These are phyloP conservation scores for Leishmania major DNA, from an alignment of 208 protist species.

Conservation along the genomic window DNA sequence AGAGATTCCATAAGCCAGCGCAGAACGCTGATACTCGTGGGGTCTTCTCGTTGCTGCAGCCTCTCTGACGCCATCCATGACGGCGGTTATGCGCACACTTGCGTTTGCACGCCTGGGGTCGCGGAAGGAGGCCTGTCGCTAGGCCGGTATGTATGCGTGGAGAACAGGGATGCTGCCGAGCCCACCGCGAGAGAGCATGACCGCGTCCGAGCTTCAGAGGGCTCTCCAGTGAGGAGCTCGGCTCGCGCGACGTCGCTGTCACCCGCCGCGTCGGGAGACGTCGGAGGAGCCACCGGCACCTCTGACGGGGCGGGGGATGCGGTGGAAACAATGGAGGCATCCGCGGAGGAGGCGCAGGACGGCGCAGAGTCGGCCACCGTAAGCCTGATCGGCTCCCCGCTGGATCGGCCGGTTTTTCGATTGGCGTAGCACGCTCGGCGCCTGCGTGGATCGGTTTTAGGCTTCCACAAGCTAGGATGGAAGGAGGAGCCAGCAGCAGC, in stretches of 20 bases:
- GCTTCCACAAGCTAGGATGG: conserved; percentile 29
- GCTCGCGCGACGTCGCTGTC: neutral
- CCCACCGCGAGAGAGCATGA: neutral
- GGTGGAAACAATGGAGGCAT: neutral
- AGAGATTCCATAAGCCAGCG: neutral
- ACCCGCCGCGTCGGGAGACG: neutral
- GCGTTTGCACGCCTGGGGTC: neutral
- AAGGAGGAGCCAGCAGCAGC: neutral
- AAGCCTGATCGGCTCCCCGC: conserved; percentile 38
- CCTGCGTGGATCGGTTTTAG: conserved; percentile 29
- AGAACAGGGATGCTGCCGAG: neutral
- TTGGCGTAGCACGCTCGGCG: conserved; percentile 41
- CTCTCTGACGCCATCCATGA: neutral
- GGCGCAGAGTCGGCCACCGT: conserved; percentile 19
- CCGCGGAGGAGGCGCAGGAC: neutral
- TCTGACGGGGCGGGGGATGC: neutral
- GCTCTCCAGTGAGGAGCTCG: neutral
- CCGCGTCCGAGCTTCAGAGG: neutral
- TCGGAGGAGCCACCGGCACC: neutral
- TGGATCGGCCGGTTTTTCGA: conserved; percentile 26
- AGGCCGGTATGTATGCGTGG: conserved; percentile 7
- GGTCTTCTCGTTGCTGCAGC: neutral
- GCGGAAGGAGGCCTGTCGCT: neutral
- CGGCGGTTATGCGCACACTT: neutral
- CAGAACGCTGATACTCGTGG: neutral